Evolutionary conservation across 2,329 filamentous ascomycete species (phyloP).

Genomic region (Aspergillus jensenii): DNA sequence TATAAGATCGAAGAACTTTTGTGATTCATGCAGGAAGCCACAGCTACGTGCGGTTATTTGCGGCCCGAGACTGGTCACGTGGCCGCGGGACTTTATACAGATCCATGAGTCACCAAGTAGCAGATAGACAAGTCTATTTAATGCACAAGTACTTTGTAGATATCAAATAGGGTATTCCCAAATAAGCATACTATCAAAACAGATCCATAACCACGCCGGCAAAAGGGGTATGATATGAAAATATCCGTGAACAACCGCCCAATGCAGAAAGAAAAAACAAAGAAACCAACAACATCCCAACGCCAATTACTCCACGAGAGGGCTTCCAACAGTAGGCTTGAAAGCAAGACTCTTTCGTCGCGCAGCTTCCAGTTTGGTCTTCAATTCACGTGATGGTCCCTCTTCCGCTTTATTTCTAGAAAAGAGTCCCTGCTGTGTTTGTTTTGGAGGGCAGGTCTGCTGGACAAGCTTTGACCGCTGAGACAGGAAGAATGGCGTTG

Average conservation of each 20-base stretch:
- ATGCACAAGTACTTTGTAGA: background rate
- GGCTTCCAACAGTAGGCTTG: conserved; percentile 8
- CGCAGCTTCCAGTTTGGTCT: conserved; percentile 64
- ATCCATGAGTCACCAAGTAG: background rate
- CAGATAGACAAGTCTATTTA: background rate
- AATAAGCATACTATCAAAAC: background rate
- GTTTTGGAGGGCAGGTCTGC: conserved; percentile 57
- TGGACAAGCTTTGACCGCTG: conserved; percentile 47
- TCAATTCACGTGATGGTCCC: conserved; percentile 44
- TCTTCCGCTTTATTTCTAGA: conserved; percentile 25
- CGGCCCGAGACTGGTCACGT: background rate
- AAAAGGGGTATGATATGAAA: conserved; percentile 3
- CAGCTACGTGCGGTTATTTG: background rate
- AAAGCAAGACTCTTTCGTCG: conserved; percentile 67
- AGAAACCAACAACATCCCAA: background rate
- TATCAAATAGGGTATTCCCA: background rate
- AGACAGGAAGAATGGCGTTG: conserved; percentile 48
- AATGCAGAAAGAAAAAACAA: background rate
- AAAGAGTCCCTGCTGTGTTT: conserved; percentile 45
- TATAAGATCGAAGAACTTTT: background rate
- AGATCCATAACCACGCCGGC: background rate
- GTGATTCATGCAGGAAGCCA: background rate
- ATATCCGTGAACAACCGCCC: background rate
- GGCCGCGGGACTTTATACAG: background rate
- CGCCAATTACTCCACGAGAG: conserved; percentile 6